Base-by-base conservation (phyloP, 108 stramenopile genomes). In the Nitzschia sp. region DNA sequence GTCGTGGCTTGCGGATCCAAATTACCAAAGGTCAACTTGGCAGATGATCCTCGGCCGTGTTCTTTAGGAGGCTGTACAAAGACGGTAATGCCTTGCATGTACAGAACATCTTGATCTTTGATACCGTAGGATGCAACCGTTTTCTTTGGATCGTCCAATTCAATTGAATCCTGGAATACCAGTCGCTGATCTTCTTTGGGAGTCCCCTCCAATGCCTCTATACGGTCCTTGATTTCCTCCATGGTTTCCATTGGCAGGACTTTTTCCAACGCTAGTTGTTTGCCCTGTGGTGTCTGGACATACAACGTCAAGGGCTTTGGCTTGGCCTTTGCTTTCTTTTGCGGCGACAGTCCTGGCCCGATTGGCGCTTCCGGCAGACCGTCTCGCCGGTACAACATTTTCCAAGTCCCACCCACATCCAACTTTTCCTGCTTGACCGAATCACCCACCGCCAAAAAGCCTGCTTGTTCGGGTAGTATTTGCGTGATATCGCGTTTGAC, bases 381-480 rank as follows among this genome's bases (percentile, higher is more conserved):
- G 48, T 59, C 68, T 27, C 46, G 28, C n/a, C 26, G 25, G 25
- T 59, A 70, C 19, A 59, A 48, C 27, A 70, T n/a, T 42, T 70
- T 70, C 68, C 68, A 70, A 17, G 13, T 28, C 4, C 68, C 68
- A n/a, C 58, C 68, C 6, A 70, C 68, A 53, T 59, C 68, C 27
- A 70, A 34, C 48, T 59, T 58, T 13, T 59, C 3, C 6, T 8
- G 25, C 26, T 70, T 70, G 45, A 28, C 30, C 21, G 68, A 25
- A 24, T 70, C 32, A 19, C 42, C 54, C 6, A 70, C 24, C n/a
- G 46, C 13, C 9, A 70, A 2, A 19, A 58, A 70, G 15, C 68
- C 58, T 18, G 68, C 58, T 23, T 47, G n/a, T 35, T 55, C 68
- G 13, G 68, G 57, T 5, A 38, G 17, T 3, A 70, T 4, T 45